These are phyloP conservation scores for Seminavis robusta DNA, from an alignment of 108 stramenopile species.

Conservation along the genomic window DNA sequence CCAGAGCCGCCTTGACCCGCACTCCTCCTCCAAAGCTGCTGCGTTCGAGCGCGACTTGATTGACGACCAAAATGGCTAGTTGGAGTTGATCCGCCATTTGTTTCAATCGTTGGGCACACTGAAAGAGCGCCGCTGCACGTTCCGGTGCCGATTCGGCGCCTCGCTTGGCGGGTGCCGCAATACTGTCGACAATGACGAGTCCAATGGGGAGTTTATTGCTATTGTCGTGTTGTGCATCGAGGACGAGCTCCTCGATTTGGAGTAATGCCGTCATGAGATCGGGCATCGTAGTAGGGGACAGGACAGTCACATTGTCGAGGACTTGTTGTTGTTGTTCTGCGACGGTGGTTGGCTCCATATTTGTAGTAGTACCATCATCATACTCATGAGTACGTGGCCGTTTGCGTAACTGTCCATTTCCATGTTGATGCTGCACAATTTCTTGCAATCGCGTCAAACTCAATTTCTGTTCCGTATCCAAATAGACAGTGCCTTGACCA, in stretches of 20 bases:
- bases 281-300: conserved; percentile 39
- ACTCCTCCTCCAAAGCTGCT: not conserved
- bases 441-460: conserved; percentile 58
- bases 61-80: conserved; percentile 74
- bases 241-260: conserved; percentile 50
- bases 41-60: conserved; percentile 59
- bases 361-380: conserved; percentile 2
- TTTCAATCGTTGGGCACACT: conserved; percentile 66
- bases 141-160: conserved; percentile 35
- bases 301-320: conserved; percentile 64
- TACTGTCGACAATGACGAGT: conserved; percentile 75
- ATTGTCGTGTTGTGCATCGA: conserved; percentile 17
- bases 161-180: conserved; percentile 72
- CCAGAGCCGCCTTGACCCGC: conserved; percentile 62
- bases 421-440: conserved; percentile 24
- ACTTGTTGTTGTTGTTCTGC: conserved; percentile 15
- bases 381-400: not conserved
- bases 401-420: not conserved
- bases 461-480: conserved; percentile 83
- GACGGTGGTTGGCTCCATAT: not conserved
- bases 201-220: not conserved
- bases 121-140: conserved; percentile 55
- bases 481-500: conserved; percentile 60
- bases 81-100: conserved; percentile 62
- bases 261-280: conserved; percentile 52